Conservation (phyloP, 2,329 filamentous ascomycete genomes). For the Neospermospora avenae region DNA sequence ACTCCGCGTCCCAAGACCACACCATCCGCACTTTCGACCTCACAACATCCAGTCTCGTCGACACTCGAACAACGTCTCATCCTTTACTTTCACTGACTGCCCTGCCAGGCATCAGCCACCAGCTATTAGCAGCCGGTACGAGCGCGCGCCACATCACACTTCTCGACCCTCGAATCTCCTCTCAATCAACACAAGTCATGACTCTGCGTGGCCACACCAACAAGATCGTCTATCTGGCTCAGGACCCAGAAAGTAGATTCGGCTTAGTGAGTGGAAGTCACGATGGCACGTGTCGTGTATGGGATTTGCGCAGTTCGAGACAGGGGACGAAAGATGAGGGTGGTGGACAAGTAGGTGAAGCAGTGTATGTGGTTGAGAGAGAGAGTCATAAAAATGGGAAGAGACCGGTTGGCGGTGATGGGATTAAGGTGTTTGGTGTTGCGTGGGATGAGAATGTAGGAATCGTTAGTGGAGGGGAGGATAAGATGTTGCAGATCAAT, state of each 20-base stretch:
- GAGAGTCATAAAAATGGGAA: slow-evolving; percentile 65
- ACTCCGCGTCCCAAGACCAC: slow-evolving; percentile 89
- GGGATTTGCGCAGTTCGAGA: slow-evolving; percentile 79
- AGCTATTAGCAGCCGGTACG: slow-evolving; percentile 68
- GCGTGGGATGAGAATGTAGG: slow-evolving; percentile 83
- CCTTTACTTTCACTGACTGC: slow-evolving; percentile 77
- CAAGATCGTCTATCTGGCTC: slow-evolving; percentile 52
- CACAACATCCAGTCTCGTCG: slow-evolving; percentile 73
- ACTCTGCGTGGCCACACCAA: slow-evolving; percentile 90
- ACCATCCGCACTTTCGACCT: slow-evolving; percentile 88
- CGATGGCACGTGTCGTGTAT: slow-evolving; percentile 88
- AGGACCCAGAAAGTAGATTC: slow-evolving; percentile 62
- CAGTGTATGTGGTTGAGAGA: slow-evolving; percentile 71
- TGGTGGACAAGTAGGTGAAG: slow-evolving; percentile 61
- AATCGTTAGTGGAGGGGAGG: slow-evolving; percentile 88
- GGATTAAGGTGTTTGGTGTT: slow-evolving; percentile 86
- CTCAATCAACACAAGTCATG: slow-evolving; percentile 75
- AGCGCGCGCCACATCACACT: slow-evolving; percentile 84
- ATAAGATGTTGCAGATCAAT: slow-evolving; percentile 93
- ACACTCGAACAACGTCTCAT: slow-evolving; percentile 79
- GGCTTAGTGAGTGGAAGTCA: slow-evolving; percentile 86
- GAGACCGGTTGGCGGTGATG: slow-evolving; percentile 69
- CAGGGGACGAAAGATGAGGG: slow-evolving; percentile 57
- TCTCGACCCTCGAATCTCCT: slow-evolving; percentile 82
- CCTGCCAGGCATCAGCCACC: slow-evolving; percentile 55